Evolutionary conservation across 2,329 filamentous ascomycete species (phyloP).

Genomic region (Penicillium sp.): DNA sequence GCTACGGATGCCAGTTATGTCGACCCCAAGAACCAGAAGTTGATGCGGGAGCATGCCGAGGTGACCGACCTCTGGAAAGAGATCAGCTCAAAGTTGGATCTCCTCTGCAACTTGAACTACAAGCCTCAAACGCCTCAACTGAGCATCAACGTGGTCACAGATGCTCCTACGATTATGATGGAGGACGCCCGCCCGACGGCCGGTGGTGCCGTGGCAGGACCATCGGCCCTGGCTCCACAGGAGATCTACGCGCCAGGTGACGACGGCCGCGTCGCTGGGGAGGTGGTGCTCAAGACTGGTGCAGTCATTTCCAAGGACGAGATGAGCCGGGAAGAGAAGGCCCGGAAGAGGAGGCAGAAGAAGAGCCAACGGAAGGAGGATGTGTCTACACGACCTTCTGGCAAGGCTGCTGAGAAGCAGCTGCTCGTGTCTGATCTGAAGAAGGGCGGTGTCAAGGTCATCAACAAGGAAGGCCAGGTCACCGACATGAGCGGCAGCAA

Average conservation of each 20-base stretch:
- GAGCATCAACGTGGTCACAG: constrained; percentile 81
- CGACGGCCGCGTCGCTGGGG: constrained; percentile 62
- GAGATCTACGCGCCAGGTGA: constrained; percentile 87
- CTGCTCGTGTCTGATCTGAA: constrained; percentile 68
- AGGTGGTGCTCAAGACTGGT: constrained; percentile 77
- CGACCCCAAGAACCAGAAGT: constrained; percentile 78
- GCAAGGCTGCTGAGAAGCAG: constrained; percentile 49
- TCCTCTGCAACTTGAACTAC: constrained; percentile 92
- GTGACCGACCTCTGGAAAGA: constrained; percentile 82
- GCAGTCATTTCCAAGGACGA: constrained; percentile 79
- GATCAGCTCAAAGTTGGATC: constrained; percentile 77
- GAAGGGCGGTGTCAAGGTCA: constrained; percentile 86
- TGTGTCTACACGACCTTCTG: constrained; percentile 50
- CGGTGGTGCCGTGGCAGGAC: constrained; percentile 60
- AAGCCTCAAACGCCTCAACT: constrained; percentile 82
- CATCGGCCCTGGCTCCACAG: constrained; percentile 83
- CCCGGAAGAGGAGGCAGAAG: constrained; percentile 73
- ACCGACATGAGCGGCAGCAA: constrained; percentile 82
- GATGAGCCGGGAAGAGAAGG: constrained; percentile 84
- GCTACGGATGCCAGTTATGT: constrained; percentile 77
- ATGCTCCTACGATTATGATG: constrained; percentile 90
- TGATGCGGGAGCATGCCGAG: constrained; percentile 78
- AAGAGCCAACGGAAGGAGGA: constrained; percentile 72
- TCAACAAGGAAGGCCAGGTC: constrained; percentile 85
- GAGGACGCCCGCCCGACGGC: constrained; percentile 91